Evolutionary conservation across 225 moss, liverwort and hornwort species (phyloP).

Genomic region (Sphagnum tenellum): DNA sequence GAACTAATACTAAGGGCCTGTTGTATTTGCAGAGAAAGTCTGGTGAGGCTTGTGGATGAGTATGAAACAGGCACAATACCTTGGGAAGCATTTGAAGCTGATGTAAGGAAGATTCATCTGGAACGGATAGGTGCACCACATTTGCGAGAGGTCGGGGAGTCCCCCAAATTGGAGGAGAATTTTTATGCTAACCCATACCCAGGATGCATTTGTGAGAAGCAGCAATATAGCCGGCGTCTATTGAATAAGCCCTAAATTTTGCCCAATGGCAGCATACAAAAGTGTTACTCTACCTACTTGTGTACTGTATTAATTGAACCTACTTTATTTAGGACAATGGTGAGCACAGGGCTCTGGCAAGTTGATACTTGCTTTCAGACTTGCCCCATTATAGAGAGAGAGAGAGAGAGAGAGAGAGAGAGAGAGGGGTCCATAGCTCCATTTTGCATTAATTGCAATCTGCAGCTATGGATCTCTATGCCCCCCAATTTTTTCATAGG

Average conservation of each 20-base stretch:
- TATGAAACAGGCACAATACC: slow-evolving; percentile 31
- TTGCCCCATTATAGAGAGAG: slow-evolving; percentile 1
- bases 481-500: slow-evolving; percentile 4
- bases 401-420: background rate
- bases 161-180: slow-evolving; percentile 58
- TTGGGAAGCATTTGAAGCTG: slow-evolving; percentile 35
- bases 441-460: slow-evolving; percentile 18
- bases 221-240: slow-evolving; percentile 27
- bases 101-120: slow-evolving; percentile 40
- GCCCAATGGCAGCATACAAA: background rate
- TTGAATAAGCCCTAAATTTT: slow-evolving; percentile 20
- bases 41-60: slow-evolving; percentile 68
- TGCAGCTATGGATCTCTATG: slow-evolving; percentile 19
- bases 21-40: slow-evolving; percentile 19
- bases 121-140: slow-evolving; percentile 45
- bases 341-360: background rate
- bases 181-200: slow-evolving; percentile 75
- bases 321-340: background rate
- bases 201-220: slow-evolving; percentile 57
- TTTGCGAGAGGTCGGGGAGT: slow-evolving; percentile 31
- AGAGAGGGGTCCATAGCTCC: slow-evolving; percentile 18
- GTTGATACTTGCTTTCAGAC: background rate
- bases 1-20: no score
- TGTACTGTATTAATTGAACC: slow-evolving; percentile 1
- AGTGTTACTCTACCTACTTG: no score